Evolutionary conservation across 1,284 basidiomycete species (phyloP), one percentile per base, ranked within the genome.

Genomic region (Sporisorium reilianum): DNA sequence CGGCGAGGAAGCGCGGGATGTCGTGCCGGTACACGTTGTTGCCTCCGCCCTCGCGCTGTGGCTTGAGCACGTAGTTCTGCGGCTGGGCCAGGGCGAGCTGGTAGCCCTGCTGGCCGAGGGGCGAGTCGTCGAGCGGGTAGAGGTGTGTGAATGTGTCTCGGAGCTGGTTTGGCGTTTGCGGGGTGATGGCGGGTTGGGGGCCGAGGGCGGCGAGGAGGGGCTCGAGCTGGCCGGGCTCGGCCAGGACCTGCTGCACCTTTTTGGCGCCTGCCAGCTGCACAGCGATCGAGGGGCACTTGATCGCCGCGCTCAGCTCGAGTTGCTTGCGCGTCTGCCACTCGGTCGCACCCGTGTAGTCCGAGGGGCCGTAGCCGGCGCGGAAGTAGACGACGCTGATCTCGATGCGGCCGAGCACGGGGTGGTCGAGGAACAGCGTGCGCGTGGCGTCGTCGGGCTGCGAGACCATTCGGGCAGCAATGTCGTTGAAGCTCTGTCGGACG

Each of bases 201-300:
- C 23, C 36, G 36, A 57, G 55, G 6, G 32, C 16, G n/a, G 23
- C 6, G 10, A 83, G 40, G 85, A 94, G 95, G 5, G 87, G 86
- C 77, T 94, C 92, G 23, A 96, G 87, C 11, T 93, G 86, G 0
- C 90, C 90, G 0, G 90, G 89, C 36, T 90, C 89, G 2, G 91
- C 90, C 16, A 99, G 88, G 0, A 92, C 92, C 82, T 98, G 91
- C 85, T 98, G 97, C 0, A 99, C 90, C 85, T 97, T 97, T 87
- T 99, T 99, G 1, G 92, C 91, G 0, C 96, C 97, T 0, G 95
- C 94, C 4, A 99, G 90, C 81, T 99, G 97, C 5, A 98, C 88
- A 1, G 93, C 91, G 74, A 98, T 89, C 1, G 90, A 90, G 0
- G 96, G 96, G 80, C 95, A 99, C 79, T 98, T 97, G 87, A 97